Conservation (phyloP, 768 basidiomycete species). For the Lentinula detonsa region DNA sequence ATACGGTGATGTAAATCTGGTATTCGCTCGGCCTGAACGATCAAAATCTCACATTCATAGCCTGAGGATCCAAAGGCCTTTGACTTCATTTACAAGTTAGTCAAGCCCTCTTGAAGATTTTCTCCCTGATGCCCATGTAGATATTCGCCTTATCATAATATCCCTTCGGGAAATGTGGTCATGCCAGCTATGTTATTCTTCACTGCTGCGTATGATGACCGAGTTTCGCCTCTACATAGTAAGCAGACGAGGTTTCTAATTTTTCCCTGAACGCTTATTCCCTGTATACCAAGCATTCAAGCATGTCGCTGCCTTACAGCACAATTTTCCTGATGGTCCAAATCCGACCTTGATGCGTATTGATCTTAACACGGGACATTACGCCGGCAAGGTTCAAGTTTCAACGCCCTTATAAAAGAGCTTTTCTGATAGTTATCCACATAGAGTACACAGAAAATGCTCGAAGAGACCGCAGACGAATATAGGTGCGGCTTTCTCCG, state of each 20-base stretch:
- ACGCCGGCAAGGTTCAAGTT: not conserved
- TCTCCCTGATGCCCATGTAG: not conserved
- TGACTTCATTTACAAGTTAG: conserved; percentile 1
- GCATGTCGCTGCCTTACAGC: conserved; percentile 1
- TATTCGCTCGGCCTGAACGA: not conserved
- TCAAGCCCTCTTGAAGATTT: not conserved
- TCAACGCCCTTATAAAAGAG: not conserved
- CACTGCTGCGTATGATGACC: conserved; percentile 4
- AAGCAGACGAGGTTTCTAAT: not conserved
- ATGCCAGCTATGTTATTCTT: conserved; percentile 4
- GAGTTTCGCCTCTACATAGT: conserved; percentile 2
- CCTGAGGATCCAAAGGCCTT: conserved; percentile 1
- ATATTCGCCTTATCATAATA: conserved; percentile 4
- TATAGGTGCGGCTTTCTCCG: not conserved
- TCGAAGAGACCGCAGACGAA: conserved; percentile 2
- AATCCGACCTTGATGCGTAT: conserved; percentile 1
- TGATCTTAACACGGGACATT: not conserved
- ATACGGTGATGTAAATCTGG: not conserved
- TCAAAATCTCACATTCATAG: not conserved
- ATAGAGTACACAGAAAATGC: conserved; percentile 5
- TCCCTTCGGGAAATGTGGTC: not conserved
- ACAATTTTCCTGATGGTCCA: not conserved
- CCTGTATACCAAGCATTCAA: not conserved
- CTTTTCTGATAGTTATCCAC: not conserved
- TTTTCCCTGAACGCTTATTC: not conserved